phyloP scores from a whole-genome alignment of 805 yeast genomes.

The Ogataea sp. region DNA sequence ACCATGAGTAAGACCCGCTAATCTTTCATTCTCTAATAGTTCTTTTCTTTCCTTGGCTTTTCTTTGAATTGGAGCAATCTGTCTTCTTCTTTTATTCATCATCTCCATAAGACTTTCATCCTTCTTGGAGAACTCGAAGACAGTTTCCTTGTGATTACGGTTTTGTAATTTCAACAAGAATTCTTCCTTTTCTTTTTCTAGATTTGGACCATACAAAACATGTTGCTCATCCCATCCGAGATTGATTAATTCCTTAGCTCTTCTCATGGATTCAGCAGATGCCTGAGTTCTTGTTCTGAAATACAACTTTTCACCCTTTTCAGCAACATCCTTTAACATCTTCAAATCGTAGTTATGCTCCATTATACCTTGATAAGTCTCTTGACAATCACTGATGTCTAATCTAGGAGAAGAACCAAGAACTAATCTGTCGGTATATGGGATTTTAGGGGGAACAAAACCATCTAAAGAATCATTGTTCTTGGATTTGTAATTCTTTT shows the following conservation, averaged over 20 bases:
- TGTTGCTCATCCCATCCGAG: constrained; percentile 90
- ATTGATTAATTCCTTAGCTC: constrained; percentile 69
- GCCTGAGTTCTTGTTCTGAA: constrained; percentile 82
- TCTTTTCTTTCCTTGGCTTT: constrained; percentile 65
- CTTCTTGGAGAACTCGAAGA: constrained; percentile 76
- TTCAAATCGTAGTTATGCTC: constrained; percentile 60
- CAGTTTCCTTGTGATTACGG: constrained; percentile 77
- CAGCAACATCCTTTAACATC: constrained; percentile 60
- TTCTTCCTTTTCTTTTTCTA: constrained; percentile 62
- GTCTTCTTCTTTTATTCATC: constrained; percentile 81
- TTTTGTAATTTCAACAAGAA: constrained; percentile 67
- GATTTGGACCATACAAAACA: constrained; percentile 66
- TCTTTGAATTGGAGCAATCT: constrained; percentile 81
- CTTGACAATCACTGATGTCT: constrained; percentile 64
- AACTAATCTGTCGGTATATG: constrained; percentile 70
- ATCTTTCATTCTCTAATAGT: constrained; percentile 61
- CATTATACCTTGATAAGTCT: constrained; percentile 56
- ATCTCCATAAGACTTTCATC: constrained; percentile 68
- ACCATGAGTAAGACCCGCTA: constrained; percentile 65
- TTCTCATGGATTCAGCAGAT: constrained; percentile 73
- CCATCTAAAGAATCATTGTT: constrained; percentile 19
- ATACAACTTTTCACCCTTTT: constrained; percentile 83
- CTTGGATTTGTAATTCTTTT: constrained; percentile 34
- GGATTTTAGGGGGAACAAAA: constrained; percentile 47
- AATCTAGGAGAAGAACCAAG: constrained; percentile 76